Conservation (phyloP, 495 filamentous ascomycete genomes). For the Xylaria castorea region DNA sequence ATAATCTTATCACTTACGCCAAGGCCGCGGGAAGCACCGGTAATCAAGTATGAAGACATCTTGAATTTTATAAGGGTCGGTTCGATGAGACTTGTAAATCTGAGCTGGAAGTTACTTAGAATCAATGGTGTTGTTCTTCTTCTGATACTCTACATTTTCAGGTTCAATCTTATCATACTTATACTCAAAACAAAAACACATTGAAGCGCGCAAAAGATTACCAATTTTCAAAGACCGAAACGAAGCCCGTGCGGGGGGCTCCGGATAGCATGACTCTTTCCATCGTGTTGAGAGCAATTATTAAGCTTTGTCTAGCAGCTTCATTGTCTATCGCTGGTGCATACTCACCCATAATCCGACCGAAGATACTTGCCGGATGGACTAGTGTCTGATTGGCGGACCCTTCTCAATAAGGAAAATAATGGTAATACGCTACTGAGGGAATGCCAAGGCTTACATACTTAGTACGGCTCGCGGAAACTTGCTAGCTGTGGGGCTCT, state of each 20-base stretch:
- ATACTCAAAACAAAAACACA: neutral
- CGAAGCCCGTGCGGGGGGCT: neutral
- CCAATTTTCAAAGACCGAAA: neutral
- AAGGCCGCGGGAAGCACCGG: conserved; percentile 44
- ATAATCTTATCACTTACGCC: conserved; percentile 37
- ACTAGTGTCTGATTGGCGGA: conserved; percentile 13
- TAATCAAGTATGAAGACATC: conserved; percentile 48
- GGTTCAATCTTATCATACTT: neutral
- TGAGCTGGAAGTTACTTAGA: neutral
- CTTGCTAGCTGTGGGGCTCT: conserved; percentile 14
- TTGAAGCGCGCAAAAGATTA: neutral
- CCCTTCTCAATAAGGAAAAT: neutral
- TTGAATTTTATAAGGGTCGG: neutral
- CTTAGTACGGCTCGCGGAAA: conserved; percentile 27
- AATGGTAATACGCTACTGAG: neutral
- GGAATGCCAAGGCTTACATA: conserved; percentile 13
- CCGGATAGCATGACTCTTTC: neutral
- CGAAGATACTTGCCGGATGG: neutral
- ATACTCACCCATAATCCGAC: neutral
- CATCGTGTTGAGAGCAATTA: neutral
- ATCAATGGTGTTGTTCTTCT: neutral
- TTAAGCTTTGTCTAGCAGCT: neutral
- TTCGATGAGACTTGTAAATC: neutral
- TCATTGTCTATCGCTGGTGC: neutral
- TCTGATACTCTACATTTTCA: conserved; percentile 6